Base-by-base conservation (phyloP, 306 rosid species). In the Calophaca sinica region DNA sequence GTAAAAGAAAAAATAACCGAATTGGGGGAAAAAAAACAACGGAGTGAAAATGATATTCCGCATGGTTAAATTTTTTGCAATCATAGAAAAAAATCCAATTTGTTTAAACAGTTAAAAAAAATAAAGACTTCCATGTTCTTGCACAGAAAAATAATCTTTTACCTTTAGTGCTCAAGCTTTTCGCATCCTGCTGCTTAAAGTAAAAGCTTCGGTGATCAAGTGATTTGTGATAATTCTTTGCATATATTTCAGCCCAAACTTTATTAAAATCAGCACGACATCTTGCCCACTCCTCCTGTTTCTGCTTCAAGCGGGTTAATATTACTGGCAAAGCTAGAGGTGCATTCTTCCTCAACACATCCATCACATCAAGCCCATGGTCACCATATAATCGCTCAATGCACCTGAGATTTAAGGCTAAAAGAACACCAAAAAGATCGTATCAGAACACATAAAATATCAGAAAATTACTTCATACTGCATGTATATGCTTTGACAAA, bases 311-410 rank as follows among this genome's bases (percentile, higher is more conserved):
- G 75, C 99, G 96, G 31, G 81, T 89, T 78, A 96, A 78, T 82
- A 92, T 90, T 74, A 92, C 93, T 57, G 97, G 97, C 89, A 94
- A 88, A 78, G 92, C 90, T 79, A 90, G 84, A 73, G 90, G 49
- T 4, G 91, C 88, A 84, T 90, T 92, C 91, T 90, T 96, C 83
- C 80, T 90, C 55, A 96, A 80, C 84, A 89, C 93, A 70, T 96
- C 97, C 97, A 96, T 89, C 79, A 90, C 99, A 89, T 96, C 99
- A 70, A 96, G 97, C 81, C 98, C 99, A 39, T 96, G 99, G 86
- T 96, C 99, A 80, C 99, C 98, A 81, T 96, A 96, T 53, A 96
- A 80, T 33, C 99, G 87, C 81, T 96, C 99, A 57, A 96, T 83
- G 82, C 97, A 96, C 86, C 98, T 89, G 57, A 88, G 86, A 82